Evolutionary conservation across 768 basidiomycete species (phyloP), one percentile per base, ranked within the genome.

Genomic region (Xanthoconium stramineum): DNA sequence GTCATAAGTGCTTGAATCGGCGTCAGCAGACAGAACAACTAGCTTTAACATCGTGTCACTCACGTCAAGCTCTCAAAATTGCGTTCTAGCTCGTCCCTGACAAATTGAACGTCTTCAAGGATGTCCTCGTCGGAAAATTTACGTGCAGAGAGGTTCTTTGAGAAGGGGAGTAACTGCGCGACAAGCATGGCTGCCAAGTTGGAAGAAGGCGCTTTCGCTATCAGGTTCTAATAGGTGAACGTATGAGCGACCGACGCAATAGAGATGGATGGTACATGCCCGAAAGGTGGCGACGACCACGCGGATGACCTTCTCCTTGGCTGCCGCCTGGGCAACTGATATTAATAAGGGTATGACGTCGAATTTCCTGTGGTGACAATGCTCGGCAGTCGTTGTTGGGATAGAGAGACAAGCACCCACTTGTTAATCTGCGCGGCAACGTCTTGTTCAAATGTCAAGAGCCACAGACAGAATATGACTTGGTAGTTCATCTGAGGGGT

Each of bases 71-170:
- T 94, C 65, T 95, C 85, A 72, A 95, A 91, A 52, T 91, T 83
- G 33, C 78, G 76, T 42, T 85, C 85, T n/a, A 99, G 76, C 67
- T 97, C 94, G 44, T 93, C 90, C 60, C 82, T 81, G 20, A 98
- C 80, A 71, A 88, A 97, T 47, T 86, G 83, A 9, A 98, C 82
- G 65, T 99, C 97, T 63, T 98, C 95, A 24, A 89, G 73, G 55
- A 98, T 84, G 68, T 99, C 97, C 58, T 98, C 96, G 67, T 99
- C 97, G 0, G 89, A 88, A 83, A 90, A 94, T 72, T 98, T 98
- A 43, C 94, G 81, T 10, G 80, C 74, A 46, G 83, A 83, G 10
- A 98, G 82, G 59, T 90, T 94, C 76, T 89, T 90, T 55, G 84
- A 82, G 68, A 94, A 96, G 1, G 93, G 89, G 3, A 97, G 79